Conservation (phyloP, 176 grass and related monocot species). For the Themeda triandra region DNA sequence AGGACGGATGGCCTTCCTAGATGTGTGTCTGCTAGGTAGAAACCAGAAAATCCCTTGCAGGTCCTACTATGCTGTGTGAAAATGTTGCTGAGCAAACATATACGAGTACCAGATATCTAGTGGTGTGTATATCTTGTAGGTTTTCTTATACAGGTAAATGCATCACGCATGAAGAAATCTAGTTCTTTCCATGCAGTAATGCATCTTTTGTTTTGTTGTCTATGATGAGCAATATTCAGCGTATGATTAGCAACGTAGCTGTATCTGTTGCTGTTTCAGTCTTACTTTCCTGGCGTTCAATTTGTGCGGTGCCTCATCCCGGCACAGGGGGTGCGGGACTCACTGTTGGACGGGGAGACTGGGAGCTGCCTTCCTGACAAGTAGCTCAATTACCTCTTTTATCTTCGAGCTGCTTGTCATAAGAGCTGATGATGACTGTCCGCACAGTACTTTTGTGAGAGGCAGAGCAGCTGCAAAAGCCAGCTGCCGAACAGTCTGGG, state of each 20-base stretch:
- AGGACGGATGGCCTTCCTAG: conserved; percentile 14
- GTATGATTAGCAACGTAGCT: background rate
- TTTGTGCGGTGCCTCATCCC: background rate
- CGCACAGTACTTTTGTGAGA: no score
- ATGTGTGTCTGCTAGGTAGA: conserved; percentile 13
- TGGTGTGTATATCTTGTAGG: conserved; percentile 20
- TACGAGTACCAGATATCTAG: background rate
- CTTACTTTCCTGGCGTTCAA: background rate
- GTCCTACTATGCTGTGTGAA: background rate
- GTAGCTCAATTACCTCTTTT: background rate
- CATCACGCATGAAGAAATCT: background rate
- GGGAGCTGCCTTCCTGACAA: background rate
- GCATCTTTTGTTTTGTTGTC: background rate
- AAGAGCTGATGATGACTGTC: no score
- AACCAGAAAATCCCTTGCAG: background rate
- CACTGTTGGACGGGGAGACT: background rate
- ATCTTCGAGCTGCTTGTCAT: background rate
- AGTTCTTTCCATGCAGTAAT: background rate
- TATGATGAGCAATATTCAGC: background rate
- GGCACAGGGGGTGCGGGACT: background rate
- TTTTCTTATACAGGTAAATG: background rate
- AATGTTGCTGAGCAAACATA: conserved; percentile 7
- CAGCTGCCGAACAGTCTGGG: no score
- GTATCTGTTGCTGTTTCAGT: background rate
- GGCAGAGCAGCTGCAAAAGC: no score